These are phyloP conservation scores for Ziziphus jujuba DNA, from an alignment of 306 rosid genomes.

Conservation along the genomic window DNA sequence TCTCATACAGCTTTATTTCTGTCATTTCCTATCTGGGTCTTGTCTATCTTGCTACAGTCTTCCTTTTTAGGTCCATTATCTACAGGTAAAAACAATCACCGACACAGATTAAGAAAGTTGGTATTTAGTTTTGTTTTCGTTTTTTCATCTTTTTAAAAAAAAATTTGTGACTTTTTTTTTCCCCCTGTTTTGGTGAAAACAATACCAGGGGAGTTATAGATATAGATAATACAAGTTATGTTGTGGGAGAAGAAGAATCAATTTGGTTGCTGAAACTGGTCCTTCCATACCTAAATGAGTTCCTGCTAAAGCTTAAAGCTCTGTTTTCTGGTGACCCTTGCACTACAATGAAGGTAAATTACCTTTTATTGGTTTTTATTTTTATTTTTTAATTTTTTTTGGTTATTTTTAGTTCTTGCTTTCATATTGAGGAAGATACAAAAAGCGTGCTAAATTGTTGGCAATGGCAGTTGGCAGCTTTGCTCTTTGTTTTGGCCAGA, in stretches of 20 bases:
- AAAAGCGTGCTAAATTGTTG: not conserved
- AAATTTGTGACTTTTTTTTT: constrained; percentile 3
- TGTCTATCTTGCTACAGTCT: constrained; percentile 69
- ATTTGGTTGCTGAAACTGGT: constrained; percentile 65
- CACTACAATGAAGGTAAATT: constrained; percentile 78
- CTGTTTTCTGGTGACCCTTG: constrained; percentile 89
- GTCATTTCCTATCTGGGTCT: constrained; percentile 74
- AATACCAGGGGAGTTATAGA: constrained; percentile 50
- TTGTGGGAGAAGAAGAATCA: constrained; percentile 80
- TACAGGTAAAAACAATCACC: constrained; percentile 48
- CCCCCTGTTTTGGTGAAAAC: constrained; percentile 17
- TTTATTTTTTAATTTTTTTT: not conserved
- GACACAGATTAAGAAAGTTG: not conserved
- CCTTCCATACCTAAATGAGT: constrained; percentile 79
- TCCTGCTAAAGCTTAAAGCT: constrained; percentile 64
- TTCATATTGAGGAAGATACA: not conserved
- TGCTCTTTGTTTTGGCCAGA: constrained; percentile 87
- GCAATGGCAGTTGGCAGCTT: constrained; percentile 67
- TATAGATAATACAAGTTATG: constrained; percentile 45
- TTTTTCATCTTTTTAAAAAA: not conserved
- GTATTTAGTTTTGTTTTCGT: not conserved
- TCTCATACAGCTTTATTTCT: constrained; percentile 65
- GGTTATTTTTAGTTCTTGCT: not conserved
- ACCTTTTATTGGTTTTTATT: not conserved
- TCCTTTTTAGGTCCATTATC: constrained; percentile 71